These are phyloP conservation scores for Acacia confusa DNA, from an alignment of 306 rosid genomes.

Conservation along the genomic window DNA sequence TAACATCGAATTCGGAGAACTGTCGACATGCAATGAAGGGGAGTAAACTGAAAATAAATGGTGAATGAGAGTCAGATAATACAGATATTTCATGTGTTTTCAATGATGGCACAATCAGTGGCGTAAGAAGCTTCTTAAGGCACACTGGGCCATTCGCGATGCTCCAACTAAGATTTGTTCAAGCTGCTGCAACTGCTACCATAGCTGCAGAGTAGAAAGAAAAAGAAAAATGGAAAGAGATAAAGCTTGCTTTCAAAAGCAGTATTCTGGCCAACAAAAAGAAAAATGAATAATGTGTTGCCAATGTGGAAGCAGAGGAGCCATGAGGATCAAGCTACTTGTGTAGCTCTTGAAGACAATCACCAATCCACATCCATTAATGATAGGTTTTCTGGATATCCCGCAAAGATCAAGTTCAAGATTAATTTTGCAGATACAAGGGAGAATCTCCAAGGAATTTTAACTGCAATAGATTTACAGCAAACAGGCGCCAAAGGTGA, in stretches of 20 bases:
- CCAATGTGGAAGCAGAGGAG: conserved; percentile 98
- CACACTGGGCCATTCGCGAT: no score
- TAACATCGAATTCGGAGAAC: no score
- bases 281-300: conserved; percentile 93
- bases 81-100: no score
- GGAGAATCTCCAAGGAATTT: conserved; percentile 62
- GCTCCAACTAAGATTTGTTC: no score
- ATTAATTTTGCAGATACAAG: conserved; percentile 48
- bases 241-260: conserved; percentile 91
- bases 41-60: no score
- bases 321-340: conserved; percentile 89
- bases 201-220: conserved; percentile 96
- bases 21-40: no score
- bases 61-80: no score
- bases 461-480: conserved; percentile 52
- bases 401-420: conserved; percentile 66
- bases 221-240: conserved; percentile 85
- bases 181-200: conserved; percentile 93
- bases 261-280: conserved; percentile 94
- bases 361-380: conserved; percentile 55
- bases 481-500: no score
- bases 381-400: conserved; percentile 58
- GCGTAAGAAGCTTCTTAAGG: no score
- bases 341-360: conserved; percentile 78
- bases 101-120: no score